Percentiles rank a stretch among this genome's conserved stretches.
phyloP scores from a whole-genome alignment of 768 basidiomycete genomes.

The Trametes coccinea region DNA sequence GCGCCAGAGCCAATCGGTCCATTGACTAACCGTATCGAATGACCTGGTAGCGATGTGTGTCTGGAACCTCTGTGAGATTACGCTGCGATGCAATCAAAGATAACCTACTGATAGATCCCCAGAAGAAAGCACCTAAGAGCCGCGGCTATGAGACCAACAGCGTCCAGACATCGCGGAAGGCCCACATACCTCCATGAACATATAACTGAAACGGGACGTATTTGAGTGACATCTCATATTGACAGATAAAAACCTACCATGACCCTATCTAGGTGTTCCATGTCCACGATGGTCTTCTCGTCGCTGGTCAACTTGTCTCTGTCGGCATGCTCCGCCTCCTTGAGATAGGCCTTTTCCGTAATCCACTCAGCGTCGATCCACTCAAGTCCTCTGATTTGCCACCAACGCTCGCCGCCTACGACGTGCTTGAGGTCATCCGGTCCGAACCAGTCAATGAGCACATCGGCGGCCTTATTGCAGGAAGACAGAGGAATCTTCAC shows the following conservation, averaged over 20 bases:
- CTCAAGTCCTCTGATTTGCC: slow-evolving; percentile 74
- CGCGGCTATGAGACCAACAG: not conserved
- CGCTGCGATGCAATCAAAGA: not conserved
- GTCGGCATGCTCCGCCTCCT: slow-evolving; percentile 8
- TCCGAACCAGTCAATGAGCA: slow-evolving; percentile 70
- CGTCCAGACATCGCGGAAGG: not conserved
- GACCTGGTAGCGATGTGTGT: slow-evolving; percentile 63
- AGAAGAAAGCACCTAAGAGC: slow-evolving; percentile 58
- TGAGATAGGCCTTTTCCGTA: slow-evolving; percentile 51
- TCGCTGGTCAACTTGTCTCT: slow-evolving; percentile 37
- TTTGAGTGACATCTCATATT: not conserved
- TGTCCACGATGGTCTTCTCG: slow-evolving; percentile 44
- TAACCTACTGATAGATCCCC: slow-evolving; percentile 59
- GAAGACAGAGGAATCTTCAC: slow-evolving; percentile 55
- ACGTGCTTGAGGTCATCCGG: slow-evolving; percentile 66
- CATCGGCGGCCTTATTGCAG: slow-evolving; percentile 64
- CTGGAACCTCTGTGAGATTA: slow-evolving; percentile 28
- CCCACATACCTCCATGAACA: slow-evolving; percentile 56
- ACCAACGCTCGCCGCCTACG: slow-evolving; percentile 80
- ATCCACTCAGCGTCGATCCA: slow-evolving; percentile 71
- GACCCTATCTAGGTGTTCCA: slow-evolving; percentile 57
- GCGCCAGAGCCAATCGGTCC: not conserved
- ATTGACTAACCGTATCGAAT: slow-evolving; percentile 49
- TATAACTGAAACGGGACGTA: slow-evolving; percentile 48
- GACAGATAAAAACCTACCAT: slow-evolving; percentile 41